Conservation (phyloP, 495 filamentous ascomycete species). For the Penicillium canescens region DNA sequence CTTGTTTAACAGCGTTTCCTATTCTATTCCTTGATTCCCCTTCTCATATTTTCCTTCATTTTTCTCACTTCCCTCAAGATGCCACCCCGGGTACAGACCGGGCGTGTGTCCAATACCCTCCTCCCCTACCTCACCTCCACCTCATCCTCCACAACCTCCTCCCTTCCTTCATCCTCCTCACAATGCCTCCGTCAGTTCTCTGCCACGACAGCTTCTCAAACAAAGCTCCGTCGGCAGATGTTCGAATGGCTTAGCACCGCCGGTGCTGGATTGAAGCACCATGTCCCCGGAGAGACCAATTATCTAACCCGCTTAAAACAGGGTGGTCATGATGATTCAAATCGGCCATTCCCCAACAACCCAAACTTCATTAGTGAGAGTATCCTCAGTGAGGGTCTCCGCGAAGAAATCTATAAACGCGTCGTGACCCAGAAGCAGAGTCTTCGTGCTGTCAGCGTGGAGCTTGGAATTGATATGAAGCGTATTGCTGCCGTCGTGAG, state of each 20-base stretch:
- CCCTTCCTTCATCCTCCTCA: conserved; percentile 18
- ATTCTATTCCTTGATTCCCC: conserved; percentile 2
- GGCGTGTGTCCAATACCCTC: conserved; percentile 38
- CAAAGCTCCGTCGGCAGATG: conserved; percentile 57
- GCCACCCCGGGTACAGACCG: conserved; percentile 47
- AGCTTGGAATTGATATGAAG: conserved; percentile 77
- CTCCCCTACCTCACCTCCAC: conserved; percentile 38
- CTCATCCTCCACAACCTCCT: conserved; percentile 14
- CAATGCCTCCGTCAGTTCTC: conserved; percentile 48
- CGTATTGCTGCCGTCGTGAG: conserved; percentile 87
- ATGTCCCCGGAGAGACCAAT: conserved; percentile 61
- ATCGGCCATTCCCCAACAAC: conserved; percentile 75
- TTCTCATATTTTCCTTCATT: not conserved
- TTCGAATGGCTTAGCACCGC: conserved; percentile 65
- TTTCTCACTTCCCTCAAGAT: conserved; percentile 26
- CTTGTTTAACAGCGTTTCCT: too few relatives aligned
- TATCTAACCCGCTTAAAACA: conserved; percentile 55
- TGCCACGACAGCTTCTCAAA: conserved; percentile 41
- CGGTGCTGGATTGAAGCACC: conserved; percentile 56
- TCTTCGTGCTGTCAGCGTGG: conserved; percentile 75
- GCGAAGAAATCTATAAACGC: conserved; percentile 70
- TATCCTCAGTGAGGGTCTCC: conserved; percentile 74
- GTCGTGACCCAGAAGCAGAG: conserved; percentile 65
- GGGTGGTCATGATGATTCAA: conserved; percentile 24
- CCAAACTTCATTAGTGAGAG: conserved; percentile 65